Evolutionary conservation across 2,329 filamentous ascomycete genomes (phyloP).

Genomic region (Septoria petroselini): DNA sequence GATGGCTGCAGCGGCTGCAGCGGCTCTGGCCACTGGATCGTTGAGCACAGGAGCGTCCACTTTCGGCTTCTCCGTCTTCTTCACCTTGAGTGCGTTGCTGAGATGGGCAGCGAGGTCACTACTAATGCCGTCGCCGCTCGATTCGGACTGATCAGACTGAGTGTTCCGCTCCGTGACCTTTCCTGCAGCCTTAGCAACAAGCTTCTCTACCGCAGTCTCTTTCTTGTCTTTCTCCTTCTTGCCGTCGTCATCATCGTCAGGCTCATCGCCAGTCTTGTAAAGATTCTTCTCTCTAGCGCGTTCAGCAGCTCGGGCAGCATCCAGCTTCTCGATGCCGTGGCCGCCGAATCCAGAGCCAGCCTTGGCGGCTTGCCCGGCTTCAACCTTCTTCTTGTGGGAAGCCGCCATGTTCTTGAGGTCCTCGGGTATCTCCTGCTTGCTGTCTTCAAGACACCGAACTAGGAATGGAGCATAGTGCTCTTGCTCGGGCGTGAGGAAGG

Average conservation of each 20-base stretch:
- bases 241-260: slow-evolving; percentile 74
- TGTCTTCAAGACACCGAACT: slow-evolving; percentile 87
- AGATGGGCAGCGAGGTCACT: slow-evolving; percentile 45
- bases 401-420: slow-evolving; percentile 59
- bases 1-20: slow-evolving; percentile 86
- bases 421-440: slow-evolving; percentile 77
- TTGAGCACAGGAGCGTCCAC: slow-evolving; percentile 34
- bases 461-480: slow-evolving; percentile 87
- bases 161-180: slow-evolving; percentile 31
- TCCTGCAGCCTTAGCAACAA: slow-evolving; percentile 62
- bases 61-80: slow-evolving; percentile 61
- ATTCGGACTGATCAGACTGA: slow-evolving; percentile 18
- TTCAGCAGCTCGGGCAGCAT: slow-evolving; percentile 84
- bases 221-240: slow-evolving; percentile 54
- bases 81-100: slow-evolving; percentile 69
- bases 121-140: slow-evolving; percentile 22
- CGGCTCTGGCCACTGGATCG: slow-evolving; percentile 52
- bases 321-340: slow-evolving; percentile 86
- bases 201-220: slow-evolving; percentile 49
- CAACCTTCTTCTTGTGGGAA: slow-evolving; percentile 83
- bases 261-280: slow-evolving; percentile 81
- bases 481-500: slow-evolving; percentile 87
- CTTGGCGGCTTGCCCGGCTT: slow-evolving; percentile 85
- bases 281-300: slow-evolving; percentile 82
- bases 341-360: slow-evolving; percentile 83